Evolutionary conservation across 208 protist species (phyloP), one percentile per base, ranked within the genome.

Genomic region (Acanthamoeba castellanii): DNA sequence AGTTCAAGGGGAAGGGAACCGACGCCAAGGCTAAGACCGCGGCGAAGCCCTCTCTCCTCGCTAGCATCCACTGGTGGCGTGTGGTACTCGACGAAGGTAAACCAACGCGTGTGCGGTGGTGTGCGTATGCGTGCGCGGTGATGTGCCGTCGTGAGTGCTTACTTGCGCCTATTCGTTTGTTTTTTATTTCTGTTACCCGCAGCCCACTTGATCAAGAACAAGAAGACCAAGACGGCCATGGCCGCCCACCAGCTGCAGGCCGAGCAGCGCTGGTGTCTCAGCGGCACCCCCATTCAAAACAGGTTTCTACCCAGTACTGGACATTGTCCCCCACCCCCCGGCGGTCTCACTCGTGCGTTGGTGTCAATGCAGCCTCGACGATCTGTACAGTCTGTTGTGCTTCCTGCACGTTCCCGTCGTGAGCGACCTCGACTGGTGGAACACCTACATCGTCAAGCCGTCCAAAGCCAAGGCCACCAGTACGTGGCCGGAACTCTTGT

Each of bases 251-350:
- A 8, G 16, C 81, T 98, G 30, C 64, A 96, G n/a, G 66, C 96
- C 11, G 66, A 96, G 27, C 68, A 81, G 5, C 94, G 97, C 57
- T 98, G 97, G 97, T 97, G 94, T 37, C 87, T 98, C 42, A 98
- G 96, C 7, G 97, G 97, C 11, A 98, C 97, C 16, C 97, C 97
- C 11, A 97, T 98, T 32, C 96, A 98, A 93, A 98, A 98, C 37
- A 37, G 37, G 37, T 37, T 37, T 37, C 37, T 37, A 37, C 37
- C 93, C 78, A 95, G 47, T 59, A 98, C 25, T 32, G 34, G 16
- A 22, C 16, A 30, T 81, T 0, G 11, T 4, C 25, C 14, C 25
- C 25, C 59, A 1, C 25, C 25, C 59, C 1, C 0, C 3, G 1
- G 14, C 59, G 25, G 14, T 25, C 25, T 25, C 25, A 27, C 25